Evolutionary conservation across 805 yeast species (phyloP).

Genomic region (Candida silvatica): DNA sequence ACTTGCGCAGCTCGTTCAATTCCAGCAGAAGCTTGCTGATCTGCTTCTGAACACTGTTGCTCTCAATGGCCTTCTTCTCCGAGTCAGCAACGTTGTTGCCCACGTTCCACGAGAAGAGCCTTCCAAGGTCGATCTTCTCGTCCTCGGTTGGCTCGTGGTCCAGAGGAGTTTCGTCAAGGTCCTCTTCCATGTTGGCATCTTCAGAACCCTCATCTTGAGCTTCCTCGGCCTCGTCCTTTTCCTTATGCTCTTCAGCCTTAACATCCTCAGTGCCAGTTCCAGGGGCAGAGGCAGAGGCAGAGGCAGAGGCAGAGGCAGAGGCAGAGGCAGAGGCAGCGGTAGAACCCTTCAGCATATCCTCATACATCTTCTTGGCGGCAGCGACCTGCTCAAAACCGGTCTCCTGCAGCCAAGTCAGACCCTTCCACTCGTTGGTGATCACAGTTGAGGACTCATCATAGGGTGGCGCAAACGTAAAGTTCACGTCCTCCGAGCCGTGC

Average conservation of each 20-base stretch:
- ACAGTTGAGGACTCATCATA: constrained; percentile 52
- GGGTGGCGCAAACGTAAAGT: constrained; percentile 56
- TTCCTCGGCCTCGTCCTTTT: constrained; percentile 3
- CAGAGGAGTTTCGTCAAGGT: constrained; percentile 2
- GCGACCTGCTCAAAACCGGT: constrained; percentile 35
- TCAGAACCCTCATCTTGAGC: background rate
- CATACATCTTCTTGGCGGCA: constrained; percentile 11
- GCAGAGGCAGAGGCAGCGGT: too few species aligned
- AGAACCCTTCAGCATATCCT: background rate
- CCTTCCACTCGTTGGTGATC: constrained; percentile 40
- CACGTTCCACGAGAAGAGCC: constrained; percentile 19
- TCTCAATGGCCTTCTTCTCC: constrained; percentile 17
- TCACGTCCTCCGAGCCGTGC: constrained; percentile 26
- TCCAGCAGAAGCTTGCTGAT: constrained; percentile 38
- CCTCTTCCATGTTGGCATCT: constrained; percentile 5
- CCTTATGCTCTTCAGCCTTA: background rate
- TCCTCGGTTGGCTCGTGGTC: background rate
- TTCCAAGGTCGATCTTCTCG: constrained; percentile 18
- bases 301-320: too few species aligned
- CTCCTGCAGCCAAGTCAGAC: constrained; percentile 45
- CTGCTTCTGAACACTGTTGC: constrained; percentile 23
- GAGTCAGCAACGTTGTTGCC: constrained; percentile 16
- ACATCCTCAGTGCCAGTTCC: background rate
- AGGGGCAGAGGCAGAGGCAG: background rate
- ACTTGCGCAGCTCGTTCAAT: constrained; percentile 40